These are phyloP conservation scores for Starmerella etchellsii DNA, from an alignment of 805 yeast species.

Conservation along the genomic window DNA sequence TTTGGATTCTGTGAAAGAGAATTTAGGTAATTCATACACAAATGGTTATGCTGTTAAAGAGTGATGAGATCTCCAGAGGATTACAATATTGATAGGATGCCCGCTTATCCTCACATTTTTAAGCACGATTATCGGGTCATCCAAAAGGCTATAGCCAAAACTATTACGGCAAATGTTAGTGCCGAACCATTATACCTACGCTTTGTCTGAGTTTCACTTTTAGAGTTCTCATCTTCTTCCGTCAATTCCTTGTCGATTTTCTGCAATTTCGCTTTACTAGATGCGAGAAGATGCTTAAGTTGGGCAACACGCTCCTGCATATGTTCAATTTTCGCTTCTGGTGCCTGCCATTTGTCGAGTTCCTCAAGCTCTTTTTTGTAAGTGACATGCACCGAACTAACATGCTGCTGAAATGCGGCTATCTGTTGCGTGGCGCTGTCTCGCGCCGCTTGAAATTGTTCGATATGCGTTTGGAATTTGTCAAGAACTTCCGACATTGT, in stretches of 20 bases:
- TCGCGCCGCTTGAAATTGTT: constrained; percentile 20
- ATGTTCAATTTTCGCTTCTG: constrained; percentile 18
- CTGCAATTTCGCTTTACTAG: constrained; percentile 20
- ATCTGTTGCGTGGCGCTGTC: constrained; percentile 16
- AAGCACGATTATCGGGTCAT: no score
- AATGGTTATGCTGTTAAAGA: no score
- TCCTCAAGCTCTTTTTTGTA: constrained; percentile 19
- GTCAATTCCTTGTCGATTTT: constrained; percentile 18
- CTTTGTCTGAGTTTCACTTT: constrained; percentile 3
- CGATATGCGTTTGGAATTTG: constrained; percentile 20
- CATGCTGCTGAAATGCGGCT: constrained; percentile 17
- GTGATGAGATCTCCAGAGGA: no score
- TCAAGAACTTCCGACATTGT: constrained; percentile 16
- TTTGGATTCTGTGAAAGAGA: no score
- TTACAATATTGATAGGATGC: no score
- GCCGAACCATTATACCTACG: neutral
- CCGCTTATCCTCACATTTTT: no score
- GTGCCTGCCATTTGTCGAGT: constrained; percentile 20
- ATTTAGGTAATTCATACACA: no score
- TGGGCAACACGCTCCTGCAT: constrained; percentile 21
- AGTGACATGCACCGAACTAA: constrained; percentile 13
- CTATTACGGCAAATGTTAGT: neutral
- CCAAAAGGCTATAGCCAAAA: neutral
- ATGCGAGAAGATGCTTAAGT: constrained; percentile 19
- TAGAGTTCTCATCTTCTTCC: constrained; percentile 16